Conservation (phyloP, 2,329 filamentous ascomycete species). For the Proliferodiscus dingleyae region DNA sequence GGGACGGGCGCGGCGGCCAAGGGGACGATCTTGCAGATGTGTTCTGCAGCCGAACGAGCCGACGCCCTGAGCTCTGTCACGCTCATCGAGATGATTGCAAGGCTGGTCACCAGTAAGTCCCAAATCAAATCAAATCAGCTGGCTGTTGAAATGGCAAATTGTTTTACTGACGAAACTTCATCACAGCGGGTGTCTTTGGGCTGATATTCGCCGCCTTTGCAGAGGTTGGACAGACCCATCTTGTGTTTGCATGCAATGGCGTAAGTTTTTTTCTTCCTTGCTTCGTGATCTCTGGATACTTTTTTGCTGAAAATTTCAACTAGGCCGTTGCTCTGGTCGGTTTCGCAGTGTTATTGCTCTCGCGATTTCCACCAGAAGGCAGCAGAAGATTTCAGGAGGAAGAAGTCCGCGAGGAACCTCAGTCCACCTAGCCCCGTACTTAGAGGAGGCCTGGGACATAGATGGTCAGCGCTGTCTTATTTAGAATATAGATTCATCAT, state of each 20-base stretch:
- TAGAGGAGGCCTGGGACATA: no score
- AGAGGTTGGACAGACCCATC: constrained; percentile 50
- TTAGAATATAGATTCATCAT: no score
- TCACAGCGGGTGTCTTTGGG: constrained; percentile 58
- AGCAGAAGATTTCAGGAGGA: constrained; percentile 23
- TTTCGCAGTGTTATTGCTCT: constrained; percentile 40
- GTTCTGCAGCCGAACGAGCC: constrained; percentile 52
- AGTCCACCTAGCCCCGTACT: no score
- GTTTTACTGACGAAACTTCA: no score
- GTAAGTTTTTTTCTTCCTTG: constrained; percentile 35
- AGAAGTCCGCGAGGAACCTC: not conserved
- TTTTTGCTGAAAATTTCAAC: not conserved
- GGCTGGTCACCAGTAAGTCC: constrained; percentile 43
- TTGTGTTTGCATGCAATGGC: constrained; percentile 65
- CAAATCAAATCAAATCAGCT: not conserved
- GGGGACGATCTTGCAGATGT: constrained; percentile 69
- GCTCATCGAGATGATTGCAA: constrained; percentile 64
- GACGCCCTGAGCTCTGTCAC: constrained; percentile 67
- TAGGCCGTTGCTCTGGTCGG: constrained; percentile 51
- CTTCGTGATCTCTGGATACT: not conserved
- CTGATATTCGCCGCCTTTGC: constrained; percentile 62
- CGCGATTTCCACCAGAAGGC: constrained; percentile 41
- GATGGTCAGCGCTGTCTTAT: no score
- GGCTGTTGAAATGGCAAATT: not conserved
- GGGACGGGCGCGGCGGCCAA: constrained; percentile 67